Percentiles rank a stretch among this genome's conserved stretches.
Evolutionary conservation across 2,329 filamentous ascomycete species (phyloP).

Genomic region (Zymoseptoria passerinii): DNA sequence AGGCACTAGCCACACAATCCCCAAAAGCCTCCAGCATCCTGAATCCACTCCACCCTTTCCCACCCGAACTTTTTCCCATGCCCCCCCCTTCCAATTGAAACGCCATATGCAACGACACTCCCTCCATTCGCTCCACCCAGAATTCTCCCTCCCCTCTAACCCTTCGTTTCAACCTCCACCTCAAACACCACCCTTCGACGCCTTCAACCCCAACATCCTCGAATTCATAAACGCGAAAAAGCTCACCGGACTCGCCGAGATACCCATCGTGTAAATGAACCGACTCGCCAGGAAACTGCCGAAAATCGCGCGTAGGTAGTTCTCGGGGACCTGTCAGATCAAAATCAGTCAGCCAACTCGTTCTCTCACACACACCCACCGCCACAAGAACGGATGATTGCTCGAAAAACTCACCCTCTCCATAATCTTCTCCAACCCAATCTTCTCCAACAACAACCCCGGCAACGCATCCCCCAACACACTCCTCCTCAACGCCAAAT

Average conservation of each 20-base stretch:
- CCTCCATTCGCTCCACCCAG: too few species aligned
- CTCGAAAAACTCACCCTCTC: constrained; percentile 57
- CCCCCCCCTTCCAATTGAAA: too few species aligned
- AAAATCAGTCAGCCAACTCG: constrained; percentile 9
- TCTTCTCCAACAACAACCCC: constrained; percentile 72
- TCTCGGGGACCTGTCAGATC: constrained; percentile 64
- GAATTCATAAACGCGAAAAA: constrained; percentile 81
- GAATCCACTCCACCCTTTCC: too few species aligned
- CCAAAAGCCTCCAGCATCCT: too few species aligned
- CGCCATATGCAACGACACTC: too few species aligned
- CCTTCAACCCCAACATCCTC: constrained; percentile 33
- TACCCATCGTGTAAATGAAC: constrained; percentile 94
- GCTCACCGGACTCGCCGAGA: constrained; percentile 86
- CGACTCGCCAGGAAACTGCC: constrained; percentile 89
- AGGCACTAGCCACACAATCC: too few species aligned
- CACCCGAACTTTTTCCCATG: too few species aligned
- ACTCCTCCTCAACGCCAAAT: constrained; percentile 65
- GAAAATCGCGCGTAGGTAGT: constrained; percentile 90
- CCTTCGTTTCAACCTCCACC: too few species aligned
- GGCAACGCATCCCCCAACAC: constrained; percentile 83
- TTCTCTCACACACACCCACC: not conserved
- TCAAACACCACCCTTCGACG: not conserved
- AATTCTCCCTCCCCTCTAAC: too few species aligned
- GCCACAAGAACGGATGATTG: not conserved
- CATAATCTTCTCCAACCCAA: constrained; percentile 83